Base-by-base conservation (phyloP, 345 rosid genomes). In the Murraya koenigii region DNA sequence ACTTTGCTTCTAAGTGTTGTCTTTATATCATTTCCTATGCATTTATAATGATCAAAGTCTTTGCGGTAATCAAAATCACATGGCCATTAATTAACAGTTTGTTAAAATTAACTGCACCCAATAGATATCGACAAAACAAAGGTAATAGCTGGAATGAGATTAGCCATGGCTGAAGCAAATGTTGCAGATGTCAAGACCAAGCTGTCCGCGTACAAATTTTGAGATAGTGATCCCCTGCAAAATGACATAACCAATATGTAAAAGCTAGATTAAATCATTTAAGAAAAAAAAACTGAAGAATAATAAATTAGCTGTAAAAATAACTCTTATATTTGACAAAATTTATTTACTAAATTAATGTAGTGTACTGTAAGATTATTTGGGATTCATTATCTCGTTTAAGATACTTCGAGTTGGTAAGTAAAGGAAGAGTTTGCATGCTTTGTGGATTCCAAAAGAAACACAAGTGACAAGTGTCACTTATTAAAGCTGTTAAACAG, bases 161-260 rank as follows among this genome's bases (percentile, higher is more conserved):
- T 52, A 52, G 56, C 22, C 22, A 19, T 52, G 56, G 56, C 56
- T 52, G 56, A 15, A 17, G 56, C 22, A 52, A 52, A 52, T 52
- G 56, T 88, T 62, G 91, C 86, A 15, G 93, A 86, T 20, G 88
- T 89, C 38, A 83, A 61, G 32, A 74, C 85, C 75, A 89, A 71
- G 80, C 92, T 84, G 25, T 79, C 80, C 30, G 85, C 6, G 44
- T 78, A 77, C 52, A 88, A 61, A 55, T 81, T 85, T 65, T 87
- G 84, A 36, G 77, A 71, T 10, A 87, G 5, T 56, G 85, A 41
- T 23, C 81, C 90, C 41, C 87, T 85, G 78, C 49, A 44, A 13
- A 44, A 11, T 44, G 0, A 10, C 13, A 35, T 35, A 35, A 4
- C 38, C 38, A 35, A 68, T 38, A 35, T 35, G 38, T 35, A 8